Base-by-base conservation (phyloP, 2,329 filamentous ascomycete genomes). In the Dothideomycetidae sp. region DNA sequence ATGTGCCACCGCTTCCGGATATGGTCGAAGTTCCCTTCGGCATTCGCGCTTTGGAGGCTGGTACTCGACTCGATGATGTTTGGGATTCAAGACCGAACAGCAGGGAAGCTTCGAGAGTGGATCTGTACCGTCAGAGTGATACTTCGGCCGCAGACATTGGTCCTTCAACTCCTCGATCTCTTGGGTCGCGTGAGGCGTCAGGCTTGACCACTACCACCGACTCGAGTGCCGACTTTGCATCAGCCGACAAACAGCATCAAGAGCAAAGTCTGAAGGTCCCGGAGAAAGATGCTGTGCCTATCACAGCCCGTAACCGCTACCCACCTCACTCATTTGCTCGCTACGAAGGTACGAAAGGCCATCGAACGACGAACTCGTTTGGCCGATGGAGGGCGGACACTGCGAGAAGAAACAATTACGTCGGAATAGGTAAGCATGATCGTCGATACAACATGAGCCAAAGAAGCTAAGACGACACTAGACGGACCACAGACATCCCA, bases 31-130 rank as follows among this genome's bases (percentile, higher is more conserved):
- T 92, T 23, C 85, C 84, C 0, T 94, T 94, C 50, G 86, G 88
- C 13, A 73, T 90, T 37, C 75, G 81, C 48, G 86, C 86, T 5
- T 73, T 94, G 32, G 78, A 93, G 54, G 80, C 73, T 47, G 85
- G 85, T 4, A 66, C 92, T 30, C 73, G 88, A 53, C 73, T 93
- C 5, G 82, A 93, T 45, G 86, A 84, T 3, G 85, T 94, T 35
- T 68, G 63, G 62, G 38, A 39, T 28, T 46, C 45, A 26, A 42
- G 41, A 10, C 29, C 37, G 11, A 31, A 30, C 10, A 43, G 43
- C 34, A 56, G 55, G 12, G 48, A 48, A 21, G 50, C 51, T 10
- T 50, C 53, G 9, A 59, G 52, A 42, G 56, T 53, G n/a, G 40
- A 36, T 12, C 59, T 57, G 34, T 57, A 61, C 45, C 51, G 53